Evolutionary conservation across 2,329 filamentous ascomycete genomes (phyloP).

Genomic region (Penicillium olsonii): DNA sequence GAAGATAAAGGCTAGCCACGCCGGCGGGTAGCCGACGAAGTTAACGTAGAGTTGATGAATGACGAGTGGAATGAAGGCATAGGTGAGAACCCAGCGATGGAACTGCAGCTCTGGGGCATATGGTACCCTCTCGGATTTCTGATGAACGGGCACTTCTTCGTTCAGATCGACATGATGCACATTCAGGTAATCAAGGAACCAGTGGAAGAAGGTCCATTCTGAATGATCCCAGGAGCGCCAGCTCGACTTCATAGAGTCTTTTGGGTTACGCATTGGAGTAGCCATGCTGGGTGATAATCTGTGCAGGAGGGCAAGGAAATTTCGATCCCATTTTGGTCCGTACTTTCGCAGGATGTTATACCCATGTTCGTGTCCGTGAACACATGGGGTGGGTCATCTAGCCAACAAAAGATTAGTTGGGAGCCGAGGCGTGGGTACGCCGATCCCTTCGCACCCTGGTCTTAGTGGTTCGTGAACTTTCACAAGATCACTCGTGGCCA

Average conservation of each 20-base stretch:
- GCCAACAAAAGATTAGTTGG: background rate
- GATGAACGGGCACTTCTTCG: constrained; percentile 18
- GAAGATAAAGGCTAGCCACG: constrained; percentile 22
- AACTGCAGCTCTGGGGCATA: constrained; percentile 26
- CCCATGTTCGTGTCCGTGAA: background rate
- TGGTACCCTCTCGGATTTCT: constrained; percentile 25
- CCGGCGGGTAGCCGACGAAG: constrained; percentile 20
- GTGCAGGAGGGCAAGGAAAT: background rate
- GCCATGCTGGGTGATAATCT: background rate
- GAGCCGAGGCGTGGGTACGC: background rate
- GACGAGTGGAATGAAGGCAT: constrained; percentile 24
- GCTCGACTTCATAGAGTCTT: constrained; percentile 32
- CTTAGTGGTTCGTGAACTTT: background rate
- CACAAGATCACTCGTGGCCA: background rate
- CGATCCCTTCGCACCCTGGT: background rate
- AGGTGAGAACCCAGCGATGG: constrained; percentile 27
- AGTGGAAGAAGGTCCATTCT: constrained; percentile 27
- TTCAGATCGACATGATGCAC: constrained; percentile 26
- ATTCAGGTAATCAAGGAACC: constrained; percentile 27
- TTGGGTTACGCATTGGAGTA: constrained; percentile 17
- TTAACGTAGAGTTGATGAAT: constrained; percentile 26
- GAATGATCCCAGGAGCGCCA: constrained; percentile 25
- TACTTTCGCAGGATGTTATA: background rate
- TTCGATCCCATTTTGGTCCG: background rate
- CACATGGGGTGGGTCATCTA: constrained; percentile 1